A percentile compares a stretch with the other conserved stretches of the same genome.
These are phyloP conservation scores for Solanum rostratum DNA, from an alignment of 257 asterid species.

Conservation along the genomic window DNA sequence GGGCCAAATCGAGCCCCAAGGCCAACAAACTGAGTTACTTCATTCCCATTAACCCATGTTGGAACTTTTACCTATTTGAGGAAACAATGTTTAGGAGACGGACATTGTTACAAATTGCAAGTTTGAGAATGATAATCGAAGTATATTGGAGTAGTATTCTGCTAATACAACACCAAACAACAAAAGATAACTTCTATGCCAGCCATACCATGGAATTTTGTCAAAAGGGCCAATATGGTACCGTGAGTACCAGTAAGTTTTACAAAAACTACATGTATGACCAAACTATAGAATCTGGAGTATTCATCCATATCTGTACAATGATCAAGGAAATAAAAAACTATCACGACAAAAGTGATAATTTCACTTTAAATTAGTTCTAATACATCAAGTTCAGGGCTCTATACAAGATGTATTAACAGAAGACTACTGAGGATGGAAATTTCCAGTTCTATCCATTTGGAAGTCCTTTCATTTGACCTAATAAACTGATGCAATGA, in stretches of 20 bases:
- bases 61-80: constrained; percentile 77
- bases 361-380: not conserved
- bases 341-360: not conserved
- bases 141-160: not conserved
- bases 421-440: not conserved
- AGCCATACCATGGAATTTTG: not conserved
- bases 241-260: not conserved
- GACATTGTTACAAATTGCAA: not conserved
- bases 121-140: not conserved
- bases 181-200: not conserved
- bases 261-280: not conserved
- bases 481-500: not conserved
- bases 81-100: not conserved
- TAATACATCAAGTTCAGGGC: not conserved
- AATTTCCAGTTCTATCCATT: not conserved
- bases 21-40: constrained; percentile 79
- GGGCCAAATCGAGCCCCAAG: constrained; percentile 96
- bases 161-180: not conserved
- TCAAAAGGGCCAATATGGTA: not conserved
- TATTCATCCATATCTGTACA: not conserved
- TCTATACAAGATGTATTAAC: not conserved
- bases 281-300: not conserved
- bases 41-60: constrained; percentile 73
- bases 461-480: not conserved
- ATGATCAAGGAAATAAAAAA: not conserved